Conservation (phyloP, 2,329 filamentous ascomycete species). For the Mycosphaerella sp. region DNA sequence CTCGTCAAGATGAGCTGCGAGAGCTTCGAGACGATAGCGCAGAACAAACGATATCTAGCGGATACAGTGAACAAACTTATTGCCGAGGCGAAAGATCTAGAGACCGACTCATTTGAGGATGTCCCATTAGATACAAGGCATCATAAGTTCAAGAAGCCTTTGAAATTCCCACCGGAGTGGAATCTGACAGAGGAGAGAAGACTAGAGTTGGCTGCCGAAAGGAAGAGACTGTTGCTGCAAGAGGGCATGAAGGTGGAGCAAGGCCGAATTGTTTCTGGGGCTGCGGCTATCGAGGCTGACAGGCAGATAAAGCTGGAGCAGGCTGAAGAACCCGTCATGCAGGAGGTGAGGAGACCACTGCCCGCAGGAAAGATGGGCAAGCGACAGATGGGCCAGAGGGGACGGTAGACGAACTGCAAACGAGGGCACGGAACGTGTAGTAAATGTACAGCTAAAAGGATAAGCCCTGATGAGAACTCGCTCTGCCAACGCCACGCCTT, state of each 20-base stretch:
- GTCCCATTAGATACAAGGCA: constrained; percentile 85
- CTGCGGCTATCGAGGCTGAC: constrained; percentile 27
- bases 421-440: neutral
- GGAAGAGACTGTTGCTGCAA: constrained; percentile 47
- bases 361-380: constrained; percentile 30
- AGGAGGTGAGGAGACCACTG: constrained; percentile 27
- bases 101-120: constrained; percentile 77
- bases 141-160: constrained; percentile 61
- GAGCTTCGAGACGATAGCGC: constrained; percentile 71
- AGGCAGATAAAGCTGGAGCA: constrained; percentile 23
- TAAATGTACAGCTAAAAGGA: constrained; percentile 1
- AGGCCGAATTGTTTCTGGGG: constrained; percentile 37
- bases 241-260: constrained; percentile 52
- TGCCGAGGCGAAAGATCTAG: constrained; percentile 62
- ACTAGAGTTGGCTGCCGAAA: constrained; percentile 56
- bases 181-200: constrained; percentile 65
- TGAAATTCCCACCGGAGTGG: constrained; percentile 78
- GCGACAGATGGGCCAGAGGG: constrained; percentile 28
- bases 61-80: constrained; percentile 71
- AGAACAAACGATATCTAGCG: constrained; percentile 93
- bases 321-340: constrained; percentile 31
- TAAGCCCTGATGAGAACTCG: neutral
- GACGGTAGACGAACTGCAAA: neutral
- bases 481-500: neutral
- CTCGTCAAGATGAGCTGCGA: constrained; percentile 87